Evolutionary conservation across 1,284 basidiomycete species (phyloP).

Genomic region (Trametes versicolor): DNA sequence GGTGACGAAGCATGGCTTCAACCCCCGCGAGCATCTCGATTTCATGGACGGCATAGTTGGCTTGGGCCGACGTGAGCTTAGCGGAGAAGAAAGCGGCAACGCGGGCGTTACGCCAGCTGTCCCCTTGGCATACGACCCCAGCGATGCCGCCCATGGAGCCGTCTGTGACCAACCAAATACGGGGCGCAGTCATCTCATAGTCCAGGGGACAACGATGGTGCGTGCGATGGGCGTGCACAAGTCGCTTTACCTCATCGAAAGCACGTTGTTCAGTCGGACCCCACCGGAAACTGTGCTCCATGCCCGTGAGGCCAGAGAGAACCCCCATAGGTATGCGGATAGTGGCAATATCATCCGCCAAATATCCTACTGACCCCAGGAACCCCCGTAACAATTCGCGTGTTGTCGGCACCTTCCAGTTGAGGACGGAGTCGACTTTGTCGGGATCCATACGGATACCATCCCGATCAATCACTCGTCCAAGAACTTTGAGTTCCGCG

Average conservation of each 20-base stretch:
- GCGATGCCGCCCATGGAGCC: constrained; percentile 10
- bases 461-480: not conserved
- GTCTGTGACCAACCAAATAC: constrained; percentile 10
- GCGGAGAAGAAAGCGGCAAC: constrained; percentile 3
- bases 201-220: constrained; percentile 1
- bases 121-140: not conserved
- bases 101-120: not conserved
- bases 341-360: constrained; percentile 2
- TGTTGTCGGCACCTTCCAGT: constrained; percentile 3
- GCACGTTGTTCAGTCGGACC: constrained; percentile 2
- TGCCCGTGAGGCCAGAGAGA: not conserved
- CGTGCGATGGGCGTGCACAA: constrained; percentile 1
- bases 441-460: constrained; percentile 16
- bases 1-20: too few relatives aligned
- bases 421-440: constrained; percentile 1
- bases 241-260: constrained; percentile 7
- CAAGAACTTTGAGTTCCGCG: not conserved
- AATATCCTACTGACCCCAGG: constrained; percentile 3
- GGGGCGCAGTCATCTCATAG: not conserved
- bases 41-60: too few relatives aligned
- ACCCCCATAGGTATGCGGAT: constrained; percentile 9
- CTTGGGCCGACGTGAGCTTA: too few relatives aligned
- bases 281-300: constrained; percentile 5
- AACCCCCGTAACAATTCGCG: constrained; percentile 3
- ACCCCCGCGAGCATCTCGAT: too few relatives aligned